These are phyloP conservation scores for Malassezia equina DNA, from an alignment of 1,284 basidiomycete genomes.

Conservation along the genomic window DNA sequence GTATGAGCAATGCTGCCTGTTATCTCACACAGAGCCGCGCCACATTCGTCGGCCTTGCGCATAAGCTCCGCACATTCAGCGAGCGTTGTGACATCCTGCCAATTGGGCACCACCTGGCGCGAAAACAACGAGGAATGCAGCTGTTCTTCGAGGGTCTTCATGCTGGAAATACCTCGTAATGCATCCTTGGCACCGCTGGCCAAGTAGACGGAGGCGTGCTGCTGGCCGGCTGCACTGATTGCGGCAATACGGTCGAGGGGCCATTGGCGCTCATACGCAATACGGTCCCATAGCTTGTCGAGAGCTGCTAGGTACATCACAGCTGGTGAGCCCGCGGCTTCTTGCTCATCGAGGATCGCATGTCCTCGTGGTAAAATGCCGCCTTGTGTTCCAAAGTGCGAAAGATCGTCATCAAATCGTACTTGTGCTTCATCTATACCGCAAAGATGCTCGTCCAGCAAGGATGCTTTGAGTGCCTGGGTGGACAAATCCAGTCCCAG, in stretches of 20 bases:
- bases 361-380: slow-evolving; percentile 20
- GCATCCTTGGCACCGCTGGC: slow-evolving; percentile 55
- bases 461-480: slow-evolving; percentile 64
- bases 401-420: slow-evolving; percentile 69
- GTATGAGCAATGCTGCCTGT: slow-evolving; percentile 78
- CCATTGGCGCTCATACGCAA: slow-evolving; percentile 56
- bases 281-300: slow-evolving; percentile 64
- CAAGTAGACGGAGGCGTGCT: slow-evolving; percentile 87
- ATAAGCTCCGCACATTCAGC: slow-evolving; percentile 62
- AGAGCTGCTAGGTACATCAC: slow-evolving; percentile 74
- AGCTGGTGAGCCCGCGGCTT: slow-evolving; percentile 67
- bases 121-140: slow-evolving; percentile 60
- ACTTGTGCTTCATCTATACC: slow-evolving; percentile 65
- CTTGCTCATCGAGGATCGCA: slow-evolving; percentile 46
- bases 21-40: slow-evolving; percentile 36
- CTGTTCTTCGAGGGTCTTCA: slow-evolving; percentile 52
- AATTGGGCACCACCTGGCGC: slow-evolving; percentile 64
- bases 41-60: background rate
- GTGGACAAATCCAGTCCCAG: slow-evolving; percentile 79
- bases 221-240: slow-evolving; percentile 71
- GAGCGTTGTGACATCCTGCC: slow-evolving; percentile 81
- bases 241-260: slow-evolving; percentile 57
- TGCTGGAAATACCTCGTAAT: slow-evolving; percentile 56
- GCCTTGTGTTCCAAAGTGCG: slow-evolving; percentile 61
- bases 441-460: slow-evolving; percentile 57